Evolutionary conservation across 768 basidiomycete species (phyloP).

Genomic region (Xerocomellus dryophilus): DNA sequence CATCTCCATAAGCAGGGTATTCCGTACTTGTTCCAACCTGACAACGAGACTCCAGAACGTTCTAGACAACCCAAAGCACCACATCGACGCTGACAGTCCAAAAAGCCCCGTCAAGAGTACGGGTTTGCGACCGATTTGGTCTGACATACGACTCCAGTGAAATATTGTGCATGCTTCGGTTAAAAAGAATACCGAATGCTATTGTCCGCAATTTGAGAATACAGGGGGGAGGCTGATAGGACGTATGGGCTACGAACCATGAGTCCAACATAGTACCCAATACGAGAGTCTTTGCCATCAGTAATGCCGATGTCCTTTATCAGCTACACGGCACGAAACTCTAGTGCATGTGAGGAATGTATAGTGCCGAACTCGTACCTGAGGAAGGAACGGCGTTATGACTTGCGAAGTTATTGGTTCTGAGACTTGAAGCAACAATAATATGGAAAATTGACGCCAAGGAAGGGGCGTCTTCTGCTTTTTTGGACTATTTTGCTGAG

Average conservation of each 20-base stretch:
- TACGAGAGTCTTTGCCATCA: conserved; percentile 42
- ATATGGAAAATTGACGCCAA: conserved; percentile 63
- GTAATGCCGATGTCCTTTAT: conserved; percentile 37
- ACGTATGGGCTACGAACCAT: conserved; percentile 34
- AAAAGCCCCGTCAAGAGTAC: conserved; percentile 44
- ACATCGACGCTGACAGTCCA: conserved; percentile 46
- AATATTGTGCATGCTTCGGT: conserved; percentile 47
- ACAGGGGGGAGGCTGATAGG: background rate
- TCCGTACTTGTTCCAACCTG: conserved; percentile 28
- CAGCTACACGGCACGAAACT: conserved; percentile 12
- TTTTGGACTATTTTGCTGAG: conserved; percentile 20
- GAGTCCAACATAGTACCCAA: conserved; percentile 48
- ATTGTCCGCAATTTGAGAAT: background rate
- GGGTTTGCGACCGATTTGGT: conserved; percentile 48
- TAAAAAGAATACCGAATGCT: conserved; percentile 51
- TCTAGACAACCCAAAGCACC: conserved; percentile 46
- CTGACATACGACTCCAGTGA: conserved; percentile 50
- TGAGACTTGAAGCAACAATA: conserved; percentile 67
- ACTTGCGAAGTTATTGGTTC: conserved; percentile 74
- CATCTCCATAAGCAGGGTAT: background rate
- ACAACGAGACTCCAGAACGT: conserved; percentile 44
- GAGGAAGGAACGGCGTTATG: conserved; percentile 69
- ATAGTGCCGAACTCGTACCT: conserved; percentile 36
- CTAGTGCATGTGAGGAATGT: background rate
- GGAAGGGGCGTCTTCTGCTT: conserved; percentile 54